A percentile compares a stretch with the other conserved stretches of the same genome.
phyloP scores from a whole-genome alignment of 345 rosid genomes.

The Sonneratia caseolaris region DNA sequence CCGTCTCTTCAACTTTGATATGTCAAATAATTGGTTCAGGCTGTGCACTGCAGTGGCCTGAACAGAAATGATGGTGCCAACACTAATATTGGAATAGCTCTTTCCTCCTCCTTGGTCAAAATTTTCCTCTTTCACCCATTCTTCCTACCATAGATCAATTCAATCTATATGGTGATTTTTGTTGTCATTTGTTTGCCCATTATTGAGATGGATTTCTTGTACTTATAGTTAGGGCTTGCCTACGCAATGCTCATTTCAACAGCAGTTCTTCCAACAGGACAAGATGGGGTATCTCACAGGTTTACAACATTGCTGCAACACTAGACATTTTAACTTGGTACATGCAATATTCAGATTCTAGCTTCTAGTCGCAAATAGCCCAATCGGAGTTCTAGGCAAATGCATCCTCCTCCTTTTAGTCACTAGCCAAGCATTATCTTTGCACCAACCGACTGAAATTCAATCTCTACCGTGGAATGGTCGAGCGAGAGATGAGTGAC shows the following conservation, averaged over 20 bases:
- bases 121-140: not conserved
- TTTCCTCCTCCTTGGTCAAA: not conserved
- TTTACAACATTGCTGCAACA: not conserved
- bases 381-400: not conserved
- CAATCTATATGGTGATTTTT: not conserved
- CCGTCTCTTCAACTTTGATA: not conserved
- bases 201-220: not conserved
- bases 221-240: not conserved
- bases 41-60: not conserved
- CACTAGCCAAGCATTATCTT: not conserved
- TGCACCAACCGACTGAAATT: not conserved
- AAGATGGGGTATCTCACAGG: too few relatives aligned
- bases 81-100: not conserved
- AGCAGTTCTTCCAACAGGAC: too few relatives aligned
- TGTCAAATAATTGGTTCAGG: not conserved
- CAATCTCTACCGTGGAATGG: too few relatives aligned
- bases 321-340: not conserved
- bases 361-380: not conserved
- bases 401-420: not conserved
- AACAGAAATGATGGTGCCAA: not conserved
- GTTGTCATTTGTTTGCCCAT: not conserved
- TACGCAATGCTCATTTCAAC: not conserved
- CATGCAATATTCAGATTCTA: too few relatives aligned
- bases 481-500: not conserved
- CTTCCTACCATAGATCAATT: not conserved